phyloP scores from a whole-genome alignment of 805 yeast species.

The Yamadazyma endophytica region DNA sequence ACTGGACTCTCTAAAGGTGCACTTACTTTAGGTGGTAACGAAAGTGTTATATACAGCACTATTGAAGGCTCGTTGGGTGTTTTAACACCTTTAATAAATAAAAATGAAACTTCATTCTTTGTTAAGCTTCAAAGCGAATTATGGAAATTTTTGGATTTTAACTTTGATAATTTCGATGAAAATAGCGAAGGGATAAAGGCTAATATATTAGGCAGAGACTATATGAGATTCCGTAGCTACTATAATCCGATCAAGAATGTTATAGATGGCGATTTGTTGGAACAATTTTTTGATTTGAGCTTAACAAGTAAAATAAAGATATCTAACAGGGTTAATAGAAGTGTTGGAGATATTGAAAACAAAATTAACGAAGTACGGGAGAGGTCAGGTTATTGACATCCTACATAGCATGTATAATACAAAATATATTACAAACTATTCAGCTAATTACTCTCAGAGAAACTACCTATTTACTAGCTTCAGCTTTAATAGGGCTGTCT shows the following conservation, averaged over 20 bases:
- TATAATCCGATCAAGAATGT: slow-evolving; percentile 75
- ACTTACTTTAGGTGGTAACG: slow-evolving; percentile 57
- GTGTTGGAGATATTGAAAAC: slow-evolving; percentile 46
- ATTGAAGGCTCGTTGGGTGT: slow-evolving; percentile 79
- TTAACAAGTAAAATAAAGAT: slow-evolving; percentile 31
- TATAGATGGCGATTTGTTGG: slow-evolving; percentile 87
- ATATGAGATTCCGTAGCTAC: slow-evolving; percentile 65
- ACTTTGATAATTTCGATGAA: slow-evolving; percentile 22
- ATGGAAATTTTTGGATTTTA: slow-evolving; percentile 23
- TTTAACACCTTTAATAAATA: slow-evolving; percentile 61
- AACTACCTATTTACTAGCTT: slow-evolving; percentile 4
- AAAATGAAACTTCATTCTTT: slow-evolving; percentile 59
- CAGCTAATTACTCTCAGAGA: not conserved
- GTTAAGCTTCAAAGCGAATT: slow-evolving; percentile 48
- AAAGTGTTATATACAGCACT: slow-evolving; percentile 67
- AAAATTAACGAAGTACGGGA: slow-evolving; percentile 51
- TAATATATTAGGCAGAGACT: slow-evolving; percentile 62
- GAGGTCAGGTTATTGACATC: slow-evolving; percentile 30
- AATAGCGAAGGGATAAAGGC: slow-evolving; percentile 13
- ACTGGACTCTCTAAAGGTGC: slow-evolving; percentile 54
- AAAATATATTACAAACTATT: not conserved
- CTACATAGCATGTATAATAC: not conserved
- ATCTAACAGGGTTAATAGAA: slow-evolving; percentile 40
- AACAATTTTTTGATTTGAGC: slow-evolving; percentile 41
- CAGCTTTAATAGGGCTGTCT: slow-evolving; percentile 4